Conservation (phyloP, 176 grass and related monocot genomes). For the Stipa capillata region DNA sequence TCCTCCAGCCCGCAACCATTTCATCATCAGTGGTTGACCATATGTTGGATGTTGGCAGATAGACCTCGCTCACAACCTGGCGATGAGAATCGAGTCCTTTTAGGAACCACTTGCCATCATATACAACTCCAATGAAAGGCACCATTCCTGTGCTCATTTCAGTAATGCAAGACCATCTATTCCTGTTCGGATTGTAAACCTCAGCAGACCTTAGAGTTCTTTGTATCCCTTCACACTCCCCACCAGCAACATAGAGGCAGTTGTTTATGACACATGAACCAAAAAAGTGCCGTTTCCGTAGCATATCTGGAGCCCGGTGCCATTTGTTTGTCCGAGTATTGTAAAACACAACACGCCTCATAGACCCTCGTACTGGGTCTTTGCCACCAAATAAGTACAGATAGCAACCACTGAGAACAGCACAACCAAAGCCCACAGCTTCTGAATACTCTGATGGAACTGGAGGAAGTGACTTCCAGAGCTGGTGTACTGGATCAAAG, state of each 20-base stretch:
- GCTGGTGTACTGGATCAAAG: conserved; percentile 70
- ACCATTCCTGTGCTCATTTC: conserved; percentile 89
- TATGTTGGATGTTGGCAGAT: conserved; percentile 49
- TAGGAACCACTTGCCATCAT: conserved; percentile 85
- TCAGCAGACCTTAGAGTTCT: conserved; percentile 78
- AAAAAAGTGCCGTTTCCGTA: conserved; percentile 76
- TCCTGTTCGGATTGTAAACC: conserved; percentile 74
- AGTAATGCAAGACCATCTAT: conserved; percentile 66
- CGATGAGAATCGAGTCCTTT: conserved; percentile 78
- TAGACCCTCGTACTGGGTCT: conserved; percentile 63
- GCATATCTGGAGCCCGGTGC: conserved; percentile 87
- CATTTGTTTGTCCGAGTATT: conserved; percentile 90
- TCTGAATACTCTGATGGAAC: conserved; percentile 70
- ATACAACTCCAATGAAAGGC: conserved; percentile 78
- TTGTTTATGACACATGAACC: conserved; percentile 87
- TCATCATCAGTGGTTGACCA: conserved; percentile 53
- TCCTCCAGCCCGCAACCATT: conserved; percentile 62
- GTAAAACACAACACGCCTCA: conserved; percentile 89
- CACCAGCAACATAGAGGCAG: conserved; percentile 86
- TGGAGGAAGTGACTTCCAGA: conserved; percentile 84
- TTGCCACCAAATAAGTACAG: conserved; percentile 92
- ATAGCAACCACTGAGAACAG: conserved; percentile 73
- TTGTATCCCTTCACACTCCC: conserved; percentile 81
- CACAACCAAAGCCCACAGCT: conserved; percentile 76
- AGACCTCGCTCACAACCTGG: conserved; percentile 64